These are phyloP conservation scores for Cladosporium sp. DNA, from an alignment of 2,329 filamentous ascomycete genomes.

Conservation along the genomic window DNA sequence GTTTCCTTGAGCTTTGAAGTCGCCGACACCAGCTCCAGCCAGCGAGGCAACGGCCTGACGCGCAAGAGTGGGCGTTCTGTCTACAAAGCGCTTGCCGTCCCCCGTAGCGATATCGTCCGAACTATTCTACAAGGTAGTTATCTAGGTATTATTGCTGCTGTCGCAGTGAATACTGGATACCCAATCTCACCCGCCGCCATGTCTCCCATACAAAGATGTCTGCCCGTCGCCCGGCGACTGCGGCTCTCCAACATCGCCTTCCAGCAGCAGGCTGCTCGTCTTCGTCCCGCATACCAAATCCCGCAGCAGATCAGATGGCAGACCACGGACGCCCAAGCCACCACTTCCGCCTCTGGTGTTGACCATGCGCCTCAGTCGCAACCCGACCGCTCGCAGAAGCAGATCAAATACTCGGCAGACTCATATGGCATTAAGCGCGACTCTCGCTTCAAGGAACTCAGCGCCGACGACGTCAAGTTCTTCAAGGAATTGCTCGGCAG, in stretches of 20 bases:
- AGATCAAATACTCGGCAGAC: constrained; percentile 74
- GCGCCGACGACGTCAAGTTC: constrained; percentile 70
- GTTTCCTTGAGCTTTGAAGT: constrained; percentile 13
- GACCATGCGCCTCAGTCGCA: constrained; percentile 25
- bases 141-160: background rate
- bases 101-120: constrained; percentile 6
- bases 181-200: constrained; percentile 1
- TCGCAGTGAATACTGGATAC: no score
- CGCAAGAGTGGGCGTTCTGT: background rate
- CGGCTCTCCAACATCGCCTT: constrained; percentile 28
- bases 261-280: constrained; percentile 25
- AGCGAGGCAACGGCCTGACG: constrained; percentile 9
- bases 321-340: constrained; percentile 23
- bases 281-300: constrained; percentile 20
- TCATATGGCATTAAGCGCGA: constrained; percentile 79
- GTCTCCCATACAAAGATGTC: constrained; percentile 8
- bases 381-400: constrained; percentile 31
- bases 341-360: constrained; percentile 28
- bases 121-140: background rate
- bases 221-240: constrained; percentile 29
- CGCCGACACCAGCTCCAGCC: constrained; percentile 5
- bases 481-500: constrained; percentile 78
- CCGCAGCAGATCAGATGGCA: constrained; percentile 26
- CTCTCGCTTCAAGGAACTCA: constrained; percentile 66
- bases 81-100: background rate